Evolutionary conservation across 495 filamentous ascomycete genomes (phyloP).

Genomic region (Cetradonia linearis): DNA sequence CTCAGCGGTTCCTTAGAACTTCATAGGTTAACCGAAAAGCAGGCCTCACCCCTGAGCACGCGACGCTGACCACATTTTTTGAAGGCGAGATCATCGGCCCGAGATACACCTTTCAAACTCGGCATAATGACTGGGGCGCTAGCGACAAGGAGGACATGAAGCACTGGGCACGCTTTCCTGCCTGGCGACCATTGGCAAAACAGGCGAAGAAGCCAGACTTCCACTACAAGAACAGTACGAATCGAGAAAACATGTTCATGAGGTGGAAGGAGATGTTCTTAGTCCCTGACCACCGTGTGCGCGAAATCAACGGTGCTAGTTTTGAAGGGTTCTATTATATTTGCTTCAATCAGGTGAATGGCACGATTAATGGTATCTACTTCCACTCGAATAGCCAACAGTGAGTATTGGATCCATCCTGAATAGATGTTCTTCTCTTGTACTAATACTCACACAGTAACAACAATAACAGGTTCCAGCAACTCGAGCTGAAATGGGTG

Average conservation of each 20-base stretch:
- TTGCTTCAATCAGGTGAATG: constrained; percentile 86
- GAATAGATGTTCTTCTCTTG: background rate
- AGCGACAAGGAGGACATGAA: constrained; percentile 84
- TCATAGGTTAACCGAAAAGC: constrained; percentile 21
- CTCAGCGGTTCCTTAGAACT: background rate
- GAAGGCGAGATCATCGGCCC: constrained; percentile 96
- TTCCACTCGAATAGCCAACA: constrained; percentile 97
- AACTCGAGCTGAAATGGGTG: constrained; percentile 82
- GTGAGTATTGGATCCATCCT: constrained; percentile 41
- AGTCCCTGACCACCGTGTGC: constrained; percentile 86
- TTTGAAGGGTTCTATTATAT: constrained; percentile 99
- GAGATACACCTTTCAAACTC: constrained; percentile 87
- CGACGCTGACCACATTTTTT: constrained; percentile 94
- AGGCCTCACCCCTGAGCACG: constrained; percentile 93
- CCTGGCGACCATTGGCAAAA: constrained; percentile 69
- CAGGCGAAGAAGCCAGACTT: constrained; percentile 72
- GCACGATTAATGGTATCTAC: constrained; percentile 85
- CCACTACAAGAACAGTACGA: constrained; percentile 53
- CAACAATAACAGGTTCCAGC: constrained; percentile 59
- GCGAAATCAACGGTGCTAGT: constrained; percentile 82
- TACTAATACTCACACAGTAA: constrained; percentile 21
- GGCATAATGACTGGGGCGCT: constrained; percentile 83
- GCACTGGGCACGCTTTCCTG: constrained; percentile 85
- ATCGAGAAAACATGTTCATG: constrained; percentile 95
- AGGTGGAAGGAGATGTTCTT: constrained; percentile 99